phyloP scores from a whole-genome alignment of 2,329 filamentous ascomycete species.

The Coniochaeta ligniaria region DNA sequence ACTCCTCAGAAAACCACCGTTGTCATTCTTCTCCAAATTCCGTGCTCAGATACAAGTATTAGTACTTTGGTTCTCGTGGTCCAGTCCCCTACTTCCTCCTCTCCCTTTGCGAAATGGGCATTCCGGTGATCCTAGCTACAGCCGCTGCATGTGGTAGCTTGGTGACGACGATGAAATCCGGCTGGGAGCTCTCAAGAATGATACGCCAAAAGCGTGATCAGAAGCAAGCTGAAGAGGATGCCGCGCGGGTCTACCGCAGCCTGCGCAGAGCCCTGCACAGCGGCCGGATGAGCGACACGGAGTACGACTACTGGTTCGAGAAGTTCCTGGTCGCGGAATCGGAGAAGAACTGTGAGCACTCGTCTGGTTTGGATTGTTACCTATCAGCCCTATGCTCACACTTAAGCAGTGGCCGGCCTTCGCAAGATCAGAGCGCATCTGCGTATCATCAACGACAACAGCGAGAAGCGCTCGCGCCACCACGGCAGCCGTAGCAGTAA shows the following conservation, averaged over 20 bases:
- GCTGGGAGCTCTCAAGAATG: slow-evolving; percentile 21
- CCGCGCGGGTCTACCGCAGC: slow-evolving; percentile 12
- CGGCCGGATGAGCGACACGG: slow-evolving; percentile 13
- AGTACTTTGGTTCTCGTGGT: too few species aligned
- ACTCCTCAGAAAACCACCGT: too few species aligned
- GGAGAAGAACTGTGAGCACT: slow-evolving; percentile 18
- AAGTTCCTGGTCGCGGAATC: slow-evolving; percentile 17
- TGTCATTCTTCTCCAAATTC: too few species aligned
- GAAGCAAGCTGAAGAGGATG: slow-evolving; percentile 12
- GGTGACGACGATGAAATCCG: slow-evolving; percentile 20
- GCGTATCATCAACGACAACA: background rate
- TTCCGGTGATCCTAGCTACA: slow-evolving; percentile 16
- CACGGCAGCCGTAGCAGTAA: background rate
- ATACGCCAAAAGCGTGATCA: slow-evolving; percentile 17
- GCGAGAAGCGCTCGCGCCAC: background rate
- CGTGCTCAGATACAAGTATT: too few species aligned
- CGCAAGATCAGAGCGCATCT: background rate
- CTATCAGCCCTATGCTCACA: background rate
- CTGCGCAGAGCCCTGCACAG: slow-evolving; percentile 13
- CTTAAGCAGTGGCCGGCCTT: background rate
- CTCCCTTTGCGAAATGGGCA: slow-evolving; percentile 10
- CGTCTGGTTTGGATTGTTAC: too few species aligned
- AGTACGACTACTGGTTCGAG: slow-evolving; percentile 20
- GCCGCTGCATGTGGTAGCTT: slow-evolving; percentile 19
- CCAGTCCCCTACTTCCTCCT: too few species aligned